Evolutionary conservation across 2,329 filamentous ascomycete species (phyloP).

Genomic region (Trichoderma atrobrunneum): DNA sequence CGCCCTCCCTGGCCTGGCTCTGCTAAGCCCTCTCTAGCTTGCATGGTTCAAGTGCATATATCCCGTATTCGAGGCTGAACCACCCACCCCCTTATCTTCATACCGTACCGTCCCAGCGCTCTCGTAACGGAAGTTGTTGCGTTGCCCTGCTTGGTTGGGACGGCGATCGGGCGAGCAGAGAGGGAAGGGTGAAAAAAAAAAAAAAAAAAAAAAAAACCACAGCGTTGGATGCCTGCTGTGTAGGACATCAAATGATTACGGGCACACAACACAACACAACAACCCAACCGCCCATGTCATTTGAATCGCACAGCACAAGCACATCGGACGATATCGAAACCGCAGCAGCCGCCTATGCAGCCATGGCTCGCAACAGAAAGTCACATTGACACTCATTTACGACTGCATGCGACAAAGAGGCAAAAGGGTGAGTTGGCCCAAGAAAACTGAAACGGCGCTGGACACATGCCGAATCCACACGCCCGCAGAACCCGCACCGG

Average conservation of each 20-base stretch:
- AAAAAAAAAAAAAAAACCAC: neutral
- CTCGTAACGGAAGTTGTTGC: neutral
- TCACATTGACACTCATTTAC: neutral
- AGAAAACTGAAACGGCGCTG: neutral
- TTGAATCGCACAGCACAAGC: neutral
- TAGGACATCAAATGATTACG: no score
- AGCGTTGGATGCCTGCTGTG: neutral
- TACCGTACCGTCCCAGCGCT: neutral
- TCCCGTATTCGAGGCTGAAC: slow-evolving; percentile 4
- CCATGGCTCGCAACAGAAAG: slow-evolving; percentile 3
- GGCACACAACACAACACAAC: no score
- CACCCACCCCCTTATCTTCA: neutral
- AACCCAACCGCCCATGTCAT: no score
- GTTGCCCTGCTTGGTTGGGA: neutral
- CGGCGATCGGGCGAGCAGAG: neutral
- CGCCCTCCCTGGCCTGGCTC: neutral
- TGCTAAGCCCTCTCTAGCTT: slow-evolving; percentile 11
- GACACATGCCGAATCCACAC: slow-evolving; percentile 15
- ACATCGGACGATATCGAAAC: neutral
- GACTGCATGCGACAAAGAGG: neutral
- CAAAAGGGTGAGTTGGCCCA: neutral
- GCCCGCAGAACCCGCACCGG: slow-evolving; percentile 6
- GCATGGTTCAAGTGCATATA: neutral
- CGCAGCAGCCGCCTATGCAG: neutral
- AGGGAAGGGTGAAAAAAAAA: no score